Evolutionary conservation across 192 early-diverging fungal genomes (phyloP), one percentile per base, ranked within the genome.

Genomic region (Radiomyces spectabilis): DNA sequence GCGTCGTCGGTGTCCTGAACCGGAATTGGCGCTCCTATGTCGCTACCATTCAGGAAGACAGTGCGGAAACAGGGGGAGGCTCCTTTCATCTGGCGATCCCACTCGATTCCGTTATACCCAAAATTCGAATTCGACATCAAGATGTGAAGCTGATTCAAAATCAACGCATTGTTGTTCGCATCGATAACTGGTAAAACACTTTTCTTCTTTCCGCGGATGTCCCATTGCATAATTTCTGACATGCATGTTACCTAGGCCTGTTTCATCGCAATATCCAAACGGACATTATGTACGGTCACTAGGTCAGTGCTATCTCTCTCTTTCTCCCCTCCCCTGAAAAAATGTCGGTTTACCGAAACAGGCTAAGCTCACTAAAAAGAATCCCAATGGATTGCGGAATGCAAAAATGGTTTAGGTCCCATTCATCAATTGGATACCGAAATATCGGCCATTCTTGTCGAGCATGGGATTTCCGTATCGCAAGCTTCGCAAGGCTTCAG

Each of bases 21-120:
- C 73, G 85, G 35, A 82, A 78, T 44, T 89, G 87, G 87, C 75
- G 85, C 34, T 74, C 84, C 24, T 89, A 82, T 63, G 87, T 89
- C 8, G 85, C 87, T 5, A 87, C 85, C 2, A 53, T 89, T 19
- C 85, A 87, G 55, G 79, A 86, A 48, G 83, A 75, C 32, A 55
- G 61, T 31, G 52, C 60, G 47, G 70, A 70, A 39, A 42, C 63
- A 18, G 65, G 69, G 35, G n/a, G n/a, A n/a, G 78, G 83, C 21
- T 72, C 71, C 18, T 70, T 75, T 32, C 82, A 85, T 58, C 55
- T 89, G 41, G 83, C 84, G 1, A 68, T 85, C 22, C 87, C 87
- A 0, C 69, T 89, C 15, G 78, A 87, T 53, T 63, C 68, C 18
- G 42, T 66, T 3, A 85, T 87, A 18, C 87, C 87, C 47, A 87